phyloP scores from a whole-genome alignment of 2,329 filamentous ascomycete genomes.

The Calonectria leucothoes region DNA sequence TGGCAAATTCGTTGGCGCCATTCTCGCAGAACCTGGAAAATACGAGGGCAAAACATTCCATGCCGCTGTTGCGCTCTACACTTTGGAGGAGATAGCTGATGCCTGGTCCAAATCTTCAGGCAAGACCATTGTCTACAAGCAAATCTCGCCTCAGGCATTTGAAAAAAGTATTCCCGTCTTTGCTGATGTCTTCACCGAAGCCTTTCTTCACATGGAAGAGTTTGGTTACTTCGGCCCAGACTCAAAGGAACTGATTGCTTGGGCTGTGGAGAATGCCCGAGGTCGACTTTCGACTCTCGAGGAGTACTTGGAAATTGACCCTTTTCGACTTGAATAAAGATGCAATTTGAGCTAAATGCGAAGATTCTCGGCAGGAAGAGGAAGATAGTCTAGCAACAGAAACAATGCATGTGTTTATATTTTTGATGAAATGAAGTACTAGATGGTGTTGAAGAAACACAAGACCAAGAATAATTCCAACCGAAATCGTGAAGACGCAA shows the following conservation, averaged over 20 bases:
- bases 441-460: no score
- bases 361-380: no score
- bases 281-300: slow-evolving; percentile 35
- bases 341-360: no score
- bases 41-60: slow-evolving; percentile 57
- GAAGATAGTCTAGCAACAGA: background rate
- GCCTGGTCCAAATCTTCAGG: slow-evolving; percentile 54
- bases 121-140: slow-evolving; percentile 43
- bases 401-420: background rate
- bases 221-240: slow-evolving; percentile 38
- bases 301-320: slow-evolving; percentile 33
- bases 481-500: no score
- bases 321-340: slow-evolving; percentile 18
- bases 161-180: slow-evolving; percentile 18
- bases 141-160: slow-evolving; percentile 35
- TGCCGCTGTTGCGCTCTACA: slow-evolving; percentile 54
- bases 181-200: slow-evolving; percentile 25
- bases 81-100: slow-evolving; percentile 51
- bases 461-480: no score
- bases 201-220: slow-evolving; percentile 24
- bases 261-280: slow-evolving; percentile 32
- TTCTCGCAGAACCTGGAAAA: slow-evolving; percentile 55
- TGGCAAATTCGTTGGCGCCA: slow-evolving; percentile 55
- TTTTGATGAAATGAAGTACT: no score
- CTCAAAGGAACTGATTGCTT: slow-evolving; percentile 31